Evolutionary conservation across 768 basidiomycete species (phyloP).

Genomic region (Leccinum variicolor): DNA sequence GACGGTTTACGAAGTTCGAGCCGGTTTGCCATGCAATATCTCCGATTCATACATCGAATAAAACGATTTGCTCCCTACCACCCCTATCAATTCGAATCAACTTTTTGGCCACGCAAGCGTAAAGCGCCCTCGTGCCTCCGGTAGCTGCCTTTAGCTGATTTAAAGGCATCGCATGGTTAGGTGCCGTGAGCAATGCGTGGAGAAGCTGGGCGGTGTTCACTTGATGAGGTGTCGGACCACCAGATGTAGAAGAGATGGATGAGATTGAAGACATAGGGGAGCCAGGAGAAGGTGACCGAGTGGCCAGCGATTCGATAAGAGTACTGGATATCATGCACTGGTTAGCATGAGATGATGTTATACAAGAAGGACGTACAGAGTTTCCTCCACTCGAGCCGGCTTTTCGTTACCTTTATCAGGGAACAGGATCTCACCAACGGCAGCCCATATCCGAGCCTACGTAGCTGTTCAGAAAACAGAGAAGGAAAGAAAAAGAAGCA

Average conservation of each 20-base stretch:
- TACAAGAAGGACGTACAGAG: conserved; percentile 44
- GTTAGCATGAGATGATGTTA: background rate
- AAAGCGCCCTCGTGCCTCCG: conserved; percentile 60
- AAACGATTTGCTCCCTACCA: conserved; percentile 70
- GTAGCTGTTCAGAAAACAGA: background rate
- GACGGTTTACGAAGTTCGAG: background rate
- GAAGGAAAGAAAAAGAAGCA: background rate
- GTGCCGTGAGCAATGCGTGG: conserved; percentile 52
- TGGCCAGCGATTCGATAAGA: conserved; percentile 55
- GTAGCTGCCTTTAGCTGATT: conserved; percentile 61
- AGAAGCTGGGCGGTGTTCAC: conserved; percentile 69
- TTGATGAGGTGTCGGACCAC: conserved; percentile 60
- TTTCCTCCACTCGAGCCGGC: conserved; percentile 55
- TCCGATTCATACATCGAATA: conserved; percentile 49
- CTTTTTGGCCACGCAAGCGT: conserved; percentile 78
- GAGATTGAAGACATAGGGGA: conserved; percentile 62
- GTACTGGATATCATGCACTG: conserved; percentile 34
- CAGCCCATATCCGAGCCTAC: conserved; percentile 68
- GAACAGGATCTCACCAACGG: conserved; percentile 61
- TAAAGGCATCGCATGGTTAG: conserved; percentile 55
- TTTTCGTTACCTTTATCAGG: conserved; percentile 45
- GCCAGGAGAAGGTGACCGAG: conserved; percentile 45
- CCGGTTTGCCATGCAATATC: background rate
- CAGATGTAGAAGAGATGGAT: conserved; percentile 35
- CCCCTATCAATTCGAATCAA: conserved; percentile 75